Base-by-base conservation (phyloP, 495 filamentous ascomycete genomes). In the Penicillium longicatenatum region DNA sequence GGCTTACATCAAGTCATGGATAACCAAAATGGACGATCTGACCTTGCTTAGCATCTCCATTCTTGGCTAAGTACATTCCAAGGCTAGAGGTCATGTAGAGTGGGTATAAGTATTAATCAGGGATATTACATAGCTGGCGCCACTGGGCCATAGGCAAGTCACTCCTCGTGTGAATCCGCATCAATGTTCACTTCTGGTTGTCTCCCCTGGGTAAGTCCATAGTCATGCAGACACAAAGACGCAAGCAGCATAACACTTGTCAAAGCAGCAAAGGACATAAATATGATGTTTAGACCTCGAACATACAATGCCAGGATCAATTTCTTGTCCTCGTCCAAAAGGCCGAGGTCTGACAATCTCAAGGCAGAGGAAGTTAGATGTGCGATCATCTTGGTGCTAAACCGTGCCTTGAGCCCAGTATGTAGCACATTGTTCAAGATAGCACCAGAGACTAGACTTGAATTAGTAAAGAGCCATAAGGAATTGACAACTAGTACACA, bases 291-390 rank as follows among this genome's bases (percentile, higher is more conserved):
- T n/a, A n/a, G n/a, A n/a, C n/a, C n/a, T n/a, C n/a, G n/a, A n/a
- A n/a, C n/a, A n/a, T n/a, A n/a, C n/a, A n/a, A n/a, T n/a, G n/a
- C n/a, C n/a, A n/a, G n/a, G n/a, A n/a, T n/a, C n/a, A n/a, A n/a
- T n/a, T n/a, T n/a, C n/a, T n/a, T n/a, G n/a, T n/a, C 48, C 14
- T 17, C 29, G 17, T 17, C 26, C 2, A 20, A 50, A 3, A 50
- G 19, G 16, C 21, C 16, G 16, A 21, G 16, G 9, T 35, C 12
- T 14, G 48, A 19, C n/a, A 50, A 37, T 20, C 29, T 5, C 4
- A 50, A 21, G 17, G 48, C 48, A 33, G n/a, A n/a, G n/a, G 48
- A 50, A 9, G 48, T 20, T 9, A 50, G 29, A 5, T 20, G 48
- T 4, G 16, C n/a, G 29, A 50, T 50, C 17, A 50, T 35, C n/a